Evolutionary conservation across 768 basidiomycete genomes (phyloP), one percentile per base, ranked within the genome.

Genomic region (Astraeus odoratus): DNA sequence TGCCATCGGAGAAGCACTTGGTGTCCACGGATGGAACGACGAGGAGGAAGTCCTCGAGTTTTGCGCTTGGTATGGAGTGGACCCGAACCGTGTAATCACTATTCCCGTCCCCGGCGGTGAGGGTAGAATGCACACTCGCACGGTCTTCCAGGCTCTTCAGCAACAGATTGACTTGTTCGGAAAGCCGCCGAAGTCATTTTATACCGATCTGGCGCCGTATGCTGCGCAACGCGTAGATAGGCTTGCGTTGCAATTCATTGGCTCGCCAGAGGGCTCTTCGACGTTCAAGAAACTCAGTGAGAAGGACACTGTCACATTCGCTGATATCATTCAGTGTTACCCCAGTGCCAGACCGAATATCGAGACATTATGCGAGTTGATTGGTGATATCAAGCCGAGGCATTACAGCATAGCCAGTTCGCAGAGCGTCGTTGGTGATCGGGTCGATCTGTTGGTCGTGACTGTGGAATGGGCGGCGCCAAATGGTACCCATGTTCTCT

Each of bases 401-500:
- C 96, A 98, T 66, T 99, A 99, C 67, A 95, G 91, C 64, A 99
- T 99, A 58, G 95, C 96, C 18, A 92, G 88, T 53, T 80, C 92
- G 26, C 95, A 98, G 66, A 87, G 86, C 57, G 93, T 87, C 45
- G 94, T 98, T 13, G 96, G 96, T 4, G 78, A 98, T 60, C 79
- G 87, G 46, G 93, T 99, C 7, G 95, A 99, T 64, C 71, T 99
- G 23, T 70, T 99, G 47, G 86, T 99, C 49, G 96, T 99, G 27
- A 94, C 92, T 1, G 94, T 98, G 26, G 93, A 97, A 49, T 99
- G 96, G 96, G 59, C 75, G 33, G 81, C 86, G 15, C 84, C 93
- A 8, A 76, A 69, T 55, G 94, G 94, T 92, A 57, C 64, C 78
- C 71, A 15, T 31, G 23, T 40, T 33, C 43, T 43, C 19, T 23